phyloP scores from a whole-genome alignment of 331 rosid species.

The Erythrophleum ivorense region DNA sequence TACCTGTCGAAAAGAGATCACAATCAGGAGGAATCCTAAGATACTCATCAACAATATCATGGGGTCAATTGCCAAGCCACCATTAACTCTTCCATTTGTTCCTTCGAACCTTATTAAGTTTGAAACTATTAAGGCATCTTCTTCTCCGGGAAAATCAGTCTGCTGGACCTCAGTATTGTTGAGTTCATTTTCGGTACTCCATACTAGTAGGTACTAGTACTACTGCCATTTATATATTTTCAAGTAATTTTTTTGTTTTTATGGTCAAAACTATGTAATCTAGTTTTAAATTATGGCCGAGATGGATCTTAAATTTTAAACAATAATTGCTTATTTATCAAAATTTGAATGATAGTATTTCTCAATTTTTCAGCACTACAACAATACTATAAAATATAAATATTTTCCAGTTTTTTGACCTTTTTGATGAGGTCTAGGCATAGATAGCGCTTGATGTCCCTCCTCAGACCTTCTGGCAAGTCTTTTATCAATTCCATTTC shows the following conservation, averaged over 20 bases:
- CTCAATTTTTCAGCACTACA: too few species aligned
- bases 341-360: too few species aligned
- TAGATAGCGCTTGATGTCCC: constrained; percentile 88
- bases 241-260: too few species aligned
- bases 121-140: not conserved
- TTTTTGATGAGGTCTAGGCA: constrained; percentile 89
- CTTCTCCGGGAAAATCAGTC: not conserved
- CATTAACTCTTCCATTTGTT: not conserved
- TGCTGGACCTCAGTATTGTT: not conserved
- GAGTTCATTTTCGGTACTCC: not conserved
- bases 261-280: not conserved
- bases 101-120: not conserved
- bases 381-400: not conserved
- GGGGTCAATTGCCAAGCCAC: not conserved
- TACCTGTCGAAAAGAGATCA: constrained; percentile 53
- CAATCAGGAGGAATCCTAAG: not conserved
- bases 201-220: too few species aligned
- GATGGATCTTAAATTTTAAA: too few species aligned
- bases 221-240: too few species aligned
- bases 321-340: too few species aligned
- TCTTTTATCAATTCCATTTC: constrained; percentile 88
- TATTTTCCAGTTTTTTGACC: constrained; percentile 41
- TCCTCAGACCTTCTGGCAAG: constrained; percentile 90
- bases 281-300: not conserved
- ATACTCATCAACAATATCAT: not conserved